Conservation (phyloP, 2,329 filamentous ascomycete species). For the Ceratocystis lukuohia region DNA sequence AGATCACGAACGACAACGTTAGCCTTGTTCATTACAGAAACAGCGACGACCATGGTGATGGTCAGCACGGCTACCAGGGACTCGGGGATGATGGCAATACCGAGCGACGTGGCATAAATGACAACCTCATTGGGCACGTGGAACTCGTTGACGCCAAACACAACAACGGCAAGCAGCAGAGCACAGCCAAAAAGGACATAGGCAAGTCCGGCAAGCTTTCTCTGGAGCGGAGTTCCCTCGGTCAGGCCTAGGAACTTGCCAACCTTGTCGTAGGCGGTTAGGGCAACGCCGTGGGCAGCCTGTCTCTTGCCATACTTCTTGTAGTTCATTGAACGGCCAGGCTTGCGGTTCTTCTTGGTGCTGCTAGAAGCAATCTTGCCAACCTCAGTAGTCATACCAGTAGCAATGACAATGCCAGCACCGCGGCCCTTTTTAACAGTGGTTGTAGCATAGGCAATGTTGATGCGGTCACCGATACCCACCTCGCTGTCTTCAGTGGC, state of each 20-base stretch:
- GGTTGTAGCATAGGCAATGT: slow-evolving; percentile 63
- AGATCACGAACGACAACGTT: slow-evolving; percentile 54
- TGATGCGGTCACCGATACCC: slow-evolving; percentile 57
- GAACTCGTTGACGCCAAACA: slow-evolving; percentile 45
- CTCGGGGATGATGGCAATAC: slow-evolving; percentile 50
- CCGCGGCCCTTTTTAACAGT: slow-evolving; percentile 60
- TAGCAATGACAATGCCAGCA: slow-evolving; percentile 57
- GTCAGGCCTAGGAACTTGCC: slow-evolving; percentile 48
- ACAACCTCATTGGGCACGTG: slow-evolving; percentile 39
- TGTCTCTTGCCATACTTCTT: slow-evolving; percentile 40
- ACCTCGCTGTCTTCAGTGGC: slow-evolving; percentile 37
- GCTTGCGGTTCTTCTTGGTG: slow-evolving; percentile 41
- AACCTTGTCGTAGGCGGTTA: slow-evolving; percentile 36
- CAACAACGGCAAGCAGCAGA: slow-evolving; percentile 42
- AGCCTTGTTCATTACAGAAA: slow-evolving; percentile 49
- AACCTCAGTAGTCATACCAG: slow-evolving; percentile 59
- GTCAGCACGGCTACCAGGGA: slow-evolving; percentile 56
- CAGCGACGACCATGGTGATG: slow-evolving; percentile 55
- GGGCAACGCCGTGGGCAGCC: slow-evolving; percentile 34
- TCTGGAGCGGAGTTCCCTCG: slow-evolving; percentile 63
- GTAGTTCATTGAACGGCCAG: slow-evolving; percentile 40
- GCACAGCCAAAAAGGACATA: slow-evolving; percentile 62
- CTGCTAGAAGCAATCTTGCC: slow-evolving; percentile 52
- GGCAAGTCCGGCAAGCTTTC: slow-evolving; percentile 64
- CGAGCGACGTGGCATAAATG: slow-evolving; percentile 44